phyloP scores from a whole-genome alignment of 1,284 basidiomycete genomes.

The Cryptococcus amylolentus region DNA sequence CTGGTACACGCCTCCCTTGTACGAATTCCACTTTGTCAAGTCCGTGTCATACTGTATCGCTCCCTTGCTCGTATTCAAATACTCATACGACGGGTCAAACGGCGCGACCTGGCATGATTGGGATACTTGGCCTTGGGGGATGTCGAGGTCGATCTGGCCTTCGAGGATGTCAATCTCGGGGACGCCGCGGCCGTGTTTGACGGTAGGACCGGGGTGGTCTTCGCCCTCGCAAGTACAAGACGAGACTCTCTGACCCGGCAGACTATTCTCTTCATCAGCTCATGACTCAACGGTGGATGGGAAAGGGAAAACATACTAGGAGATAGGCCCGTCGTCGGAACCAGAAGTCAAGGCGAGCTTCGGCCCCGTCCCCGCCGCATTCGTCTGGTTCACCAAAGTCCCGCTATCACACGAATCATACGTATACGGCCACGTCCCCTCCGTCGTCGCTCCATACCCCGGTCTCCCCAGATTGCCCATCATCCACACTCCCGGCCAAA shows the following conservation, averaged over 20 bases:
- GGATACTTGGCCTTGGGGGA: slow-evolving; percentile 53
- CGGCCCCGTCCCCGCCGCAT: slow-evolving; percentile 43
- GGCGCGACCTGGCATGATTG: slow-evolving; percentile 54
- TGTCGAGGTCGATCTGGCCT: slow-evolving; percentile 30
- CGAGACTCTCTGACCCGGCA: slow-evolving; percentile 56
- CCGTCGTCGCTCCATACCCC: slow-evolving; percentile 74
- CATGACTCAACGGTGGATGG: slow-evolving; percentile 2
- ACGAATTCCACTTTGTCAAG: slow-evolving; percentile 65
- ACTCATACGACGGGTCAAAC: slow-evolving; percentile 67
- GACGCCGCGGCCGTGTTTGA: slow-evolving; percentile 48
- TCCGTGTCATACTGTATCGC: slow-evolving; percentile 37
- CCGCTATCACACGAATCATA: slow-evolving; percentile 79
- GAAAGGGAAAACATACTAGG: slow-evolving; percentile 21
- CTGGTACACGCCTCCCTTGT: slow-evolving; percentile 73
- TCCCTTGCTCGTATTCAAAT: slow-evolving; percentile 54
- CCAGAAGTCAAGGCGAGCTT: slow-evolving; percentile 24
- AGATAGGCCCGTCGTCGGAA: slow-evolving; percentile 18
- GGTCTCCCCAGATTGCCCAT: slow-evolving; percentile 87
- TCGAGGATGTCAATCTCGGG: slow-evolving; percentile 59
- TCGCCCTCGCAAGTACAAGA: slow-evolving; percentile 57
- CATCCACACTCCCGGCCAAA: slow-evolving; percentile 82
- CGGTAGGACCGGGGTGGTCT: slow-evolving; percentile 51
- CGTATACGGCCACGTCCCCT: slow-evolving; percentile 55
- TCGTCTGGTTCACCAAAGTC: slow-evolving; percentile 61
- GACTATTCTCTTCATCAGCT: slow-evolving; percentile 28